Base-by-base conservation (phyloP, 352 stramenopile species). In the Globisporangium heterothallicum region DNA sequence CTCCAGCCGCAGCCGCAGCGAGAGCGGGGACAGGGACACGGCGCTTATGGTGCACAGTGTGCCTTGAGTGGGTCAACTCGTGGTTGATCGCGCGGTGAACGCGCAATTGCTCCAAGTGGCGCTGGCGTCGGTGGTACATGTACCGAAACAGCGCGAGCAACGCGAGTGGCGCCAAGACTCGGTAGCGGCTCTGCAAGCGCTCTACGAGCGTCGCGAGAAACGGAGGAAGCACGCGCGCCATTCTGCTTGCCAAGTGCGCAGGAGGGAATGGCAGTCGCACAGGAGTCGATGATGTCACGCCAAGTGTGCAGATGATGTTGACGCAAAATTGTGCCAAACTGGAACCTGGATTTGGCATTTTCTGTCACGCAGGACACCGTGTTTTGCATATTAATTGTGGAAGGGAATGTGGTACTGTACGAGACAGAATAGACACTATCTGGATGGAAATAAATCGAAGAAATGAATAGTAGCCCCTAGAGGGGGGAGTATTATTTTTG, bases 121-220 rank as follows among this genome's bases (percentile, higher is more conserved):
- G 58, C 29, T 58, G 62, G n/a, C 61, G 68, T n/a, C 58, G 65
- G 35, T 70, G 66, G 30, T 75, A 79, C 44, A 81, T 58, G 44
- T 65, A 73, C 34, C 73, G 66, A 58, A 64, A 55, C 19, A 84
- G 64, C 25, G 63, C 66, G 13, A 87, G 41, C 1, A 68, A 56
- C 3, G 73, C 25, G 3, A 86, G n/a, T 12, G 66, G 60, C 2
- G 64, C 61, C n/a, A 72, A 29, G 2, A 77, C 36, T 19, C 56
- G 58, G 56, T 78, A 63, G 9, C 63, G 65, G 22, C 63, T 30
- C 52, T 66, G 59, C 18, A 78, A 41, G 10, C 38, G 58, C 47
- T 59, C 44, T 4, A 78, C 19, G 40, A 80, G 68, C 25, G 46
- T 45, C 6, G 42, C 13, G 18, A 77, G 26, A 3, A 43, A 22